A percentile compares a stretch with the other conserved stretches of the same genome.
Evolutionary conservation across 805 yeast species (phyloP).

Genomic region (Candida endomychidarum): DNA sequence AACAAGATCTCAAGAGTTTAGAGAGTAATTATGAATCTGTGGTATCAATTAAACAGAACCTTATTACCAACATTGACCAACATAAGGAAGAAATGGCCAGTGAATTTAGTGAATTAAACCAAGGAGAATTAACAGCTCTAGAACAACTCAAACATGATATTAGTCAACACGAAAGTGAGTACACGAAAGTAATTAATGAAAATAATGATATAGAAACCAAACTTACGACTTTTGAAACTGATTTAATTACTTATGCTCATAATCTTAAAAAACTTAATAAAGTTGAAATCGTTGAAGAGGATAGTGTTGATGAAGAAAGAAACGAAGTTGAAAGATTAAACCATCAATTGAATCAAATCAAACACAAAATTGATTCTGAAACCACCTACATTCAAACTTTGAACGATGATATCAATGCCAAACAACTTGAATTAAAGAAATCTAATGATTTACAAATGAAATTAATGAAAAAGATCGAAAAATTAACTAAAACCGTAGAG

Average conservation of each 20-base stretch:
- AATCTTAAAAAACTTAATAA: slow-evolving; percentile 28
- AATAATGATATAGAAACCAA: slow-evolving; percentile 48
- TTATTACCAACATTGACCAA: slow-evolving; percentile 40
- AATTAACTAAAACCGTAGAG: slow-evolving; percentile 63
- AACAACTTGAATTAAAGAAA: slow-evolving; percentile 43
- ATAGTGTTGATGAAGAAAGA: slow-evolving; percentile 19
- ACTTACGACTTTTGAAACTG: slow-evolving; percentile 50
- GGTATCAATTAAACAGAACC: slow-evolving; percentile 30
- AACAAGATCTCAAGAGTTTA: slow-evolving; percentile 43
- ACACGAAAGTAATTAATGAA: slow-evolving; percentile 40
- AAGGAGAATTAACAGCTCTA: slow-evolving; percentile 48
- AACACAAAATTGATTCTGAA: slow-evolving; percentile 26
- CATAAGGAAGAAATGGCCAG: slow-evolving; percentile 50
- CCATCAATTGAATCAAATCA: slow-evolving; percentile 28
- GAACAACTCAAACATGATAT: slow-evolving; percentile 34
- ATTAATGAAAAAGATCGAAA: slow-evolving; percentile 56
- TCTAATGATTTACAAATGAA: slow-evolving; percentile 58
- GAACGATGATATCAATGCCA: slow-evolving; percentile 27
- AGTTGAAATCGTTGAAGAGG: slow-evolving; percentile 13
- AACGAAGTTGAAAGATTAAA: slow-evolving; percentile 25
- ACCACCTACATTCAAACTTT: slow-evolving; percentile 27
- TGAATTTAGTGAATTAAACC: slow-evolving; percentile 54
- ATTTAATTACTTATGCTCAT: slow-evolving; percentile 59
- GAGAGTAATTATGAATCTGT: slow-evolving; percentile 36
- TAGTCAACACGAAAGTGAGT: slow-evolving; percentile 35